Conservation (phyloP, 139 green algal species). For the Marvania coccoides region DNA sequence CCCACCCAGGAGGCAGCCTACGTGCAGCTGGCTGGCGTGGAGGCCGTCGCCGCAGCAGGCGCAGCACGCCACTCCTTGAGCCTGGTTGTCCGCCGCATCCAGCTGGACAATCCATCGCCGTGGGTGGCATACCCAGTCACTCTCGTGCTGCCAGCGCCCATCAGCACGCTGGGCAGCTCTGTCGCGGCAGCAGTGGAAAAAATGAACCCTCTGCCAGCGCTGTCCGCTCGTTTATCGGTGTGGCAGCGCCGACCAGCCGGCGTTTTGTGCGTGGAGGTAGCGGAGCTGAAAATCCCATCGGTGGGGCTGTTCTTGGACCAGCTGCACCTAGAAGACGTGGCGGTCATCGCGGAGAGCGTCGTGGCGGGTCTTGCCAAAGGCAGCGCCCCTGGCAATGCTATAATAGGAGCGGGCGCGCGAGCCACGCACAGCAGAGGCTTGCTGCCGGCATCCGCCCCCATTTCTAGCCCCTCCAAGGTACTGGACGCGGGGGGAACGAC, state of each 20-base stretch:
- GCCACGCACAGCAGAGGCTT: too few species aligned
- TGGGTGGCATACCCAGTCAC: slow-evolving; percentile 42
- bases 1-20: slow-evolving; percentile 55
- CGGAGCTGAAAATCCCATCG: slow-evolving; percentile 37
- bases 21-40: slow-evolving; percentile 13
- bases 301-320: slow-evolving; percentile 58
- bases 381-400: too few species aligned
- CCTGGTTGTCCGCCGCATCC: background rate
- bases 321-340: slow-evolving; percentile 21
- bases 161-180: background rate
- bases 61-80: slow-evolving; percentile 12
- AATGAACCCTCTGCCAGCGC: background rate
- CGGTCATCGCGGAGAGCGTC: too few species aligned
- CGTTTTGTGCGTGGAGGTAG: slow-evolving; percentile 65
- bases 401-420: too few species aligned
- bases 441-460: too few species aligned
- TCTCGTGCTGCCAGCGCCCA: slow-evolving; percentile 19
- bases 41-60: slow-evolving; percentile 12
- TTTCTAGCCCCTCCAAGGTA: too few species aligned
- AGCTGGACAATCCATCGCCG: slow-evolving; percentile 63
- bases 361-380: too few species aligned
- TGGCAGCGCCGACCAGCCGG: slow-evolving; percentile 54
- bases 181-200: background rate
- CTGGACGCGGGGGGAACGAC: too few species aligned
- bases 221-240: slow-evolving; percentile 28